These are phyloP conservation scores for Blepharisma undulans DNA, from an alignment of 169 alveolate genomes.

Conservation along the genomic window DNA sequence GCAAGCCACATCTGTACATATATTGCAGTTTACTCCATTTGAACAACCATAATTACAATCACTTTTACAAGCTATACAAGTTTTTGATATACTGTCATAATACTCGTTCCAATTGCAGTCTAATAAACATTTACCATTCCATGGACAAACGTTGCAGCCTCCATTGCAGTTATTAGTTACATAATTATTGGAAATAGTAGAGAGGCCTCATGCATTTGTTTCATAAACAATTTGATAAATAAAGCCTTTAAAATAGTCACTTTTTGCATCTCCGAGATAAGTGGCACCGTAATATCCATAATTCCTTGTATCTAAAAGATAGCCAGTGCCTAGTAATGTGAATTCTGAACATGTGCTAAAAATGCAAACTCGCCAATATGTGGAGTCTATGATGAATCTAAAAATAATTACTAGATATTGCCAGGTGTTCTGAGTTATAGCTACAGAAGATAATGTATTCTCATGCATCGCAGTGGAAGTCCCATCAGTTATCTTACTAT, in stretches of 20 bases:
- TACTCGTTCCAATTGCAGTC: background rate
- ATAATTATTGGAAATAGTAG: background rate
- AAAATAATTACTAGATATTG: background rate
- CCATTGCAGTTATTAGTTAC: background rate
- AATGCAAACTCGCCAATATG: too few species aligned
- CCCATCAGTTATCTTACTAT: background rate
- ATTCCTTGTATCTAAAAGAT: too few species aligned
- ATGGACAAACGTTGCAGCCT: background rate
- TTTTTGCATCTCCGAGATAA: background rate
- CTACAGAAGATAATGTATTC: background rate
- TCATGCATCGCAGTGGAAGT: background rate
- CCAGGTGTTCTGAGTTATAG: background rate
- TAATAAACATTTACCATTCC: background rate
- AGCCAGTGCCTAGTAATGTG: too few species aligned
- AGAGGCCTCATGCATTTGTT: background rate
- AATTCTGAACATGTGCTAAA: too few species aligned
- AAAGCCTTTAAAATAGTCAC: background rate
- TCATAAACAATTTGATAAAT: background rate
- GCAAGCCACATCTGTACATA: background rate
- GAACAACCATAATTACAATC: background rate
- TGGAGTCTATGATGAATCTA: background rate
- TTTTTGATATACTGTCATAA: background rate
- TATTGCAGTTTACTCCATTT: background rate
- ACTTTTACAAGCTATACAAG: background rate
- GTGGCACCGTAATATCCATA: background rate